phyloP scores from a whole-genome alignment of 192 early-diverging fungal species.

The Obelidium mucronatum region DNA sequence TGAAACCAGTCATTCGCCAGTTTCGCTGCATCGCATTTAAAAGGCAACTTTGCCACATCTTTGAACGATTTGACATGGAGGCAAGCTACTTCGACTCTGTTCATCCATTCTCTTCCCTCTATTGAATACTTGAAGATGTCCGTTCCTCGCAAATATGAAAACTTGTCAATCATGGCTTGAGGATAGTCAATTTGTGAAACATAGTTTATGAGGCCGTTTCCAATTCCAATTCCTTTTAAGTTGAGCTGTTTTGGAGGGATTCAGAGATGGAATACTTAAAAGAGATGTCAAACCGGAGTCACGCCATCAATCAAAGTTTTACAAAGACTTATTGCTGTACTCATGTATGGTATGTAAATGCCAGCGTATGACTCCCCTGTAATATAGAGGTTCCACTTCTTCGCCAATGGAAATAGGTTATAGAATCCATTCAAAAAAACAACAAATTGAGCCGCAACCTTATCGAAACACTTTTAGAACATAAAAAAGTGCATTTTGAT shows the following conservation, averaged over 20 bases:
- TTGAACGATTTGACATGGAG: neutral
- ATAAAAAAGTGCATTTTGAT: neutral
- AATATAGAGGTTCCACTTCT: slow-evolving; percentile 44
- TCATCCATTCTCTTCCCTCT: neutral
- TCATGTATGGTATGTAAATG: slow-evolving; percentile 52
- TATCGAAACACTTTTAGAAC: neutral
- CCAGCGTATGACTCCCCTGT: slow-evolving; percentile 55
- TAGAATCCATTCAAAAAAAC: slow-evolving; percentile 48
- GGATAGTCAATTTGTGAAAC: neutral
- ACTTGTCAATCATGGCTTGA: neutral
- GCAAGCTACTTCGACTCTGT: neutral
- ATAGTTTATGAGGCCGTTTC: slow-evolving; percentile 31
- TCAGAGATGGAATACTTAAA: too few relatives aligned
- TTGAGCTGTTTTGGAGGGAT: slow-evolving; percentile 29
- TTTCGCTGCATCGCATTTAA: neutral
- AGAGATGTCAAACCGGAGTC: too few relatives aligned
- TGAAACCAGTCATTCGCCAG: slow-evolving; percentile 4
- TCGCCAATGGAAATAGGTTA: slow-evolving; percentile 40
- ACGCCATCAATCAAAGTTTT: neutral
- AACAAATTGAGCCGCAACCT: slow-evolving; percentile 38
- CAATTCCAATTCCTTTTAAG: slow-evolving; percentile 39
- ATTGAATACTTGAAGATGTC: neutral
- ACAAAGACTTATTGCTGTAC: slow-evolving; percentile 34
- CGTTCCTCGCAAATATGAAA: neutral
- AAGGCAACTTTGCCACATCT: neutral